Evolutionary conservation across 176 grass and related monocot genomes (phyloP), one percentile per base, ranked within the genome.

Genomic region (Triticum aestivum): DNA sequence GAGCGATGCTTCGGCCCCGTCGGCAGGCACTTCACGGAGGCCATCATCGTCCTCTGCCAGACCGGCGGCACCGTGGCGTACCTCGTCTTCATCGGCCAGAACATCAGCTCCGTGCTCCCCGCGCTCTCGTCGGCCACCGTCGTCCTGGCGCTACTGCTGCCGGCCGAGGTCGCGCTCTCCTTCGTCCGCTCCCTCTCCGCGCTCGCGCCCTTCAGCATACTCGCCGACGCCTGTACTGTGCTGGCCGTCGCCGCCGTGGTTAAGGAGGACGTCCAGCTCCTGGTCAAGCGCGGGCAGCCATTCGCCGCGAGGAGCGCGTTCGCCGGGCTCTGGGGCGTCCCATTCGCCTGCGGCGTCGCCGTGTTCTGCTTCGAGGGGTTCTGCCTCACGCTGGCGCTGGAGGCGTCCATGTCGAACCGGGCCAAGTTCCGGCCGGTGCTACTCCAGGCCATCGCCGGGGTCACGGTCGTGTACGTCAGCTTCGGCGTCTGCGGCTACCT

Each of bases 321-420:
- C 14, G 91, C 71, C 58, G 91, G 91, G 2, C 33, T 88, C 75
- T 90, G 89, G 93, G 89, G 89, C 44, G 70, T 95, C 27, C 83
- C 93, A 17, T 98, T 95, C 75, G 96, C 89, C 3, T 85, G 63
- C 86, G 91, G 96, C 1, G 87, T 98, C 85, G 91, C 90, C 2
- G 91, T 98, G 7, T 95, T 98, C 86, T 98, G 96, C 87, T 98
- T 94, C 76, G 93, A 95, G 83, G 96, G 96, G 4, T 98, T 98
- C 88, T 89, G 89, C 91, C 85, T 95, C 82, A 95, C 93, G 79
- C 86, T 98, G 20, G 91, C 91, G 37, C 89, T 95, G 66, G 96
- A 98, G 83, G 89, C 89, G 42, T 95, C 96, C 38, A 95, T 98
- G 91, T 69, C 89, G 4, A 86, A 98, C 52, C 75, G 84, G 27